Conservation (phyloP, 495 filamentous ascomycete genomes). For the Penicillium macrosclerotiorum region DNA sequence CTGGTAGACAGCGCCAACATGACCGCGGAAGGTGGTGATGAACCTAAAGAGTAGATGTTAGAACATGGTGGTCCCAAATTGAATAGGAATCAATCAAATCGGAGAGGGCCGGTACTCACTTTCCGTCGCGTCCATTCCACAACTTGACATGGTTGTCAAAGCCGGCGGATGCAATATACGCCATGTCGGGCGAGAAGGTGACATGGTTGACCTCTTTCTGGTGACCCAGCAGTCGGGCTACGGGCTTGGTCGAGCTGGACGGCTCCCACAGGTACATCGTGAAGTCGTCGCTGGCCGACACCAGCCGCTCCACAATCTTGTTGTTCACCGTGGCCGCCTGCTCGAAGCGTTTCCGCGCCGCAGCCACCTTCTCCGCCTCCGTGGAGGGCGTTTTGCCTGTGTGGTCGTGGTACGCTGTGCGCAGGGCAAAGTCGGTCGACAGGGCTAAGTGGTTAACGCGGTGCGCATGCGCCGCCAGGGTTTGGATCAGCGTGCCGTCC, state of each 20-base stretch:
- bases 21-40: constrained; percentile 80
- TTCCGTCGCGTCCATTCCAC: constrained; percentile 72
- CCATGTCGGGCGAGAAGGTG: constrained; percentile 85
- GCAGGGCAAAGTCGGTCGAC: constrained; percentile 87
- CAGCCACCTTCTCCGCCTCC: constrained; percentile 66
- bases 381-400: constrained; percentile 65
- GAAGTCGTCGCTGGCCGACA: constrained; percentile 91
- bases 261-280: constrained; percentile 98
- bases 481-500: constrained; percentile 75
- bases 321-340: constrained; percentile 79
- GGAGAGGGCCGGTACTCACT: constrained; percentile 36
- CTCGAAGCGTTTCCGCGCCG: constrained; percentile 82
- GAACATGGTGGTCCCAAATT: no score
- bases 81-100: background rate
- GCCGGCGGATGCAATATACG: constrained; percentile 77
- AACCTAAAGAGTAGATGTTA: constrained; percentile 47
- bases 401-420: constrained; percentile 86
- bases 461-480: constrained; percentile 79
- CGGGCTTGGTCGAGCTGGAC: constrained; percentile 69
- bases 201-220: constrained; percentile 97
- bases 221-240: constrained; percentile 86
- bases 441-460: constrained; percentile 96
- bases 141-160: constrained; percentile 94
- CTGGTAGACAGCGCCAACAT: constrained; percentile 92
- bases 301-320: constrained; percentile 78